These are phyloP conservation scores for Arabis hirsuta DNA, from an alignment of 345 rosid species.

Conservation along the genomic window DNA sequence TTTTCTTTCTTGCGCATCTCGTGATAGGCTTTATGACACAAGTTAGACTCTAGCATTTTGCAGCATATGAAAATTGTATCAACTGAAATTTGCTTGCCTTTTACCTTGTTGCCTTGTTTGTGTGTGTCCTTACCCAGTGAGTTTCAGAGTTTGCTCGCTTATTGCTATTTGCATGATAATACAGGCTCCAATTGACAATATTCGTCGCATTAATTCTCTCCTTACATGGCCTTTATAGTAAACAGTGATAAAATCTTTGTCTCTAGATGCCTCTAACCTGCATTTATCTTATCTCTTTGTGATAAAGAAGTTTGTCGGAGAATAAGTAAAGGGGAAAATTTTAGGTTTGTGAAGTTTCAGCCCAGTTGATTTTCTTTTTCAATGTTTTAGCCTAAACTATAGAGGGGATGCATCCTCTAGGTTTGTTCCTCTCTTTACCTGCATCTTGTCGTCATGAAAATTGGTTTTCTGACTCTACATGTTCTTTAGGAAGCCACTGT, in stretches of 20 bases:
- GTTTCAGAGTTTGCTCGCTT: neutral
- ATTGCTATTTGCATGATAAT: neutral
- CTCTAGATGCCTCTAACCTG: constrained; percentile 1
- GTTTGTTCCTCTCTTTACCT: neutral
- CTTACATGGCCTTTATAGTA: neutral
- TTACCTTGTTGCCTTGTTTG: neutral
- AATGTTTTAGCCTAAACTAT: constrained; percentile 7
- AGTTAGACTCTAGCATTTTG: constrained; percentile 1
- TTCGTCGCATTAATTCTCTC: neutral
- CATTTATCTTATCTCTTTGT: neutral
- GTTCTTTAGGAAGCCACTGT: constrained; percentile 4
- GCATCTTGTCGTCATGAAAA: neutral
- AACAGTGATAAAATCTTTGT: neutral
- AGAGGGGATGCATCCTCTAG: constrained; percentile 7
- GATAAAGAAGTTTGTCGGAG: neutral
- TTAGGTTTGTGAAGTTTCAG: constrained; percentile 6
- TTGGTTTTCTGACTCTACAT: neutral
- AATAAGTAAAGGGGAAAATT: neutral
- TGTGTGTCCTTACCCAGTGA: constrained; percentile 3
- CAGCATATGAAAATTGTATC: neutral
- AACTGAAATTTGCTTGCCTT: constrained; percentile 2
- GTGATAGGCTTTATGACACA: neutral
- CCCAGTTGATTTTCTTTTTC: constrained; percentile 3
- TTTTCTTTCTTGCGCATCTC: constrained; percentile 1
- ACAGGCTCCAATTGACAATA: neutral